Evolutionary conservation across 257 asterid genomes (phyloP).

Genomic region (Solanum chilense): DNA sequence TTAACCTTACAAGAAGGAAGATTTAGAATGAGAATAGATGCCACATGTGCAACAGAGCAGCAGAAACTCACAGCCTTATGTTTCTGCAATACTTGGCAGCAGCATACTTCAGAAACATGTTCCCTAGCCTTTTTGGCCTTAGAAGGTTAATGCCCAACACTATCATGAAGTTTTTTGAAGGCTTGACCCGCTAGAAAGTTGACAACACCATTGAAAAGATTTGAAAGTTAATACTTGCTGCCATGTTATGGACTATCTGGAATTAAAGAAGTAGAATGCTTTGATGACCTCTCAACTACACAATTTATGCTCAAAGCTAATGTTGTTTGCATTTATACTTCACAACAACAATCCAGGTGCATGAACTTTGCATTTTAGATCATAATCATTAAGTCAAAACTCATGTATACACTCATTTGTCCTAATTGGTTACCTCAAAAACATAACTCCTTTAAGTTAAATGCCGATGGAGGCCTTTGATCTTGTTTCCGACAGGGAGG

Average conservation of each 20-base stretch:
- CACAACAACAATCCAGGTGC: too few species aligned
- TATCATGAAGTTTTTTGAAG: neutral
- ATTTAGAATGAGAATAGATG: too few species aligned
- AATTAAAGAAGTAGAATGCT: too few species aligned
- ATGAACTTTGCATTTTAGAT: too few species aligned
- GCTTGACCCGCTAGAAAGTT: too few species aligned
- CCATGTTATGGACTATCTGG: neutral
- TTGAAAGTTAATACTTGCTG: neutral
- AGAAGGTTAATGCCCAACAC: neutral
- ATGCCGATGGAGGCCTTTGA: too few species aligned
- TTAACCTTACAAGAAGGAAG: neutral
- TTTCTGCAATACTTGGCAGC: neutral
- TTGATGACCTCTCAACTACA: neutral
- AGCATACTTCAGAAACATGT: neutral
- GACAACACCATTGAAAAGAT: neutral
- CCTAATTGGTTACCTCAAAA: too few species aligned
- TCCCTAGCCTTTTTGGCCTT: neutral
- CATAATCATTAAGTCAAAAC: too few species aligned
- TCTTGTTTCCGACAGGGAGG: too few species aligned
- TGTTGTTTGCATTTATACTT: too few species aligned
- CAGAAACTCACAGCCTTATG: neutral
- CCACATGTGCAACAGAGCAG: neutral
- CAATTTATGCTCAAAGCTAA: neutral
- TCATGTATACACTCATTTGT: too few species aligned
- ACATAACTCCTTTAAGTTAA: too few species aligned